Evolutionary conservation across 805 yeast genomes (phyloP), one percentile per base, ranked within the genome.

Genomic region (Naumovozyma dairenensis): DNA sequence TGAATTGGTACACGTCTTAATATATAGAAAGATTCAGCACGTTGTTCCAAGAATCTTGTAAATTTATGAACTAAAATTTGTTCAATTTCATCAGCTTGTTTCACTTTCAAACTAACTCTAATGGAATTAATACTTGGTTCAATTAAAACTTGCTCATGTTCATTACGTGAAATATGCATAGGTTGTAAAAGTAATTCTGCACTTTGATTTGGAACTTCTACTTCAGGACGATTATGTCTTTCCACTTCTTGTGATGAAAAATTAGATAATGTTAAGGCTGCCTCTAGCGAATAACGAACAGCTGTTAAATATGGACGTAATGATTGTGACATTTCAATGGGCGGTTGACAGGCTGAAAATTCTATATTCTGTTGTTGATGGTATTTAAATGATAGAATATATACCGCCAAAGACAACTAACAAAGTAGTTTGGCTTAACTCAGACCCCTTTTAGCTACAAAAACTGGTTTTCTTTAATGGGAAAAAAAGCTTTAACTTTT

Each of bases 51-150:
- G 58, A 92, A 92, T 45, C 96, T 69, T 4, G 96, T 81, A 60
- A 92, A 92, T 61, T 87, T 87, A 57, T 85, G 95, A 28, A 92
- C 98, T 43, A 92, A 69, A 39, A 92, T 86, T 49, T 76, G 81
- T 63, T 92, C 98, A 55, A 92, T 87, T 58, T 92, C 98, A 60
- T 92, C 98, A 9, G 95, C 94, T 62, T 92, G 98, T 60, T 92
- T 92, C 59, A 92, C 89, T 57, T 80, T 82, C 48, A 92, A 80
- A 27, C 92, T 80, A 17, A 92, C 80, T 54, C 98, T 72, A 25
- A 87, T 83, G 1, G 95, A 82, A 62, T 92, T 92, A 54, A 92
- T 80, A 42, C 94, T 80, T 9, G 96, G 86, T 58, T 92, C 98
- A 47, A 92, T 92, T 44, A 92, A 63, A 16, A 92, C 93, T 54